Evolutionary conservation across 139 green algal species (phyloP), one percentile per base, ranked within the genome.

Genomic region (Chlamydomonas applanata): DNA sequence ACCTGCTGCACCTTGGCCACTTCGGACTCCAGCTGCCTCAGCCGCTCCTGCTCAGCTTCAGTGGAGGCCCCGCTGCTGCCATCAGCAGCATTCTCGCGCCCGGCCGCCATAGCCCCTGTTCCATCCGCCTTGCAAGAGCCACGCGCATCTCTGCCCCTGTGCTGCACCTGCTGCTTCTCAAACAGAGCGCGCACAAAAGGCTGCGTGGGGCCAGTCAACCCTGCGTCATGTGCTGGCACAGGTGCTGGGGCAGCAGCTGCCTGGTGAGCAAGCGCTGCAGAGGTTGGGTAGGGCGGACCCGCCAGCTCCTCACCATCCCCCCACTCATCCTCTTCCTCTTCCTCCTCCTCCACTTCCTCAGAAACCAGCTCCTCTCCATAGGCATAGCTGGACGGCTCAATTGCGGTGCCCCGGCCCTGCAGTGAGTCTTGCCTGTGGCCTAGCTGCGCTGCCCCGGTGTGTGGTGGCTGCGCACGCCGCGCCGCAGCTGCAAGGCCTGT

Each of bases 161-260:
- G 7, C 40, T 49, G 40, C 40, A 7, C 11, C n/a, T 40, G n/a
- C 59, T 69, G 75, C 72, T 75, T 74, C 16, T 53, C 52, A 49
- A 83, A 87, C 7, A 84, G 67, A 3, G 78, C 71, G 1, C 77
- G 65, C 4, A 88, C 77, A 27, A 82, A 88, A 4, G 82, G 76
- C 82, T 85, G 79, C 29, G 65, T 35, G 11, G 74, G 24, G 33
- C 65, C 46, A 11, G 40, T 49, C 7, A 11, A 11, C 0, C 24
- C 53, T 25, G 36, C 72, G 1, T 30, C 32, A 33, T 63, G 25
- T 11, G 16, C 34, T 14, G 64, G 9, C 27, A 5, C 22, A 29
- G 61, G 16, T 7, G 61, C 61, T 49, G 7, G 7, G 7, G 40
- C 40, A 19, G 40, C 11, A 49, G 40, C 40, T 49, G 40, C 40